Evolutionary conservation across 1,284 basidiomycete genomes (phyloP).

Genomic region (Papiliotrema terrestris): DNA sequence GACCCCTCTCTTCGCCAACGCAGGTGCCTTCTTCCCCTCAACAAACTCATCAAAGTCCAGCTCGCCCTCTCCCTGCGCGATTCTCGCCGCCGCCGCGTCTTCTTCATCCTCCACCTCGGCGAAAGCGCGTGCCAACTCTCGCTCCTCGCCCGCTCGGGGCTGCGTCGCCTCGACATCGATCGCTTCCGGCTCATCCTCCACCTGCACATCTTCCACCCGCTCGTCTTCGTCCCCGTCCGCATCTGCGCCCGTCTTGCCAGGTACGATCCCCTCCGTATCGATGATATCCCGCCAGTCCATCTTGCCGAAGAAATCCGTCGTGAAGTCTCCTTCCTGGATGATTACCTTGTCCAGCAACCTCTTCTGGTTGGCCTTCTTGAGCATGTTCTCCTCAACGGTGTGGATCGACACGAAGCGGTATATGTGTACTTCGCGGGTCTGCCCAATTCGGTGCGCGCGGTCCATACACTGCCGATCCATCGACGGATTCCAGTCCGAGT

Average conservation of each 20-base stretch:
- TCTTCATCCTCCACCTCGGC: constrained; percentile 85
- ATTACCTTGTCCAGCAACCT: constrained; percentile 85
- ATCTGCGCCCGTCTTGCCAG: constrained; percentile 8
- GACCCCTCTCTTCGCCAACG: constrained; percentile 6
- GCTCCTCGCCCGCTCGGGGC: constrained; percentile 35
- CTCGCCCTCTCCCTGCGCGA: constrained; percentile 77
- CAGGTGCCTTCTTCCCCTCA: constrained; percentile 45
- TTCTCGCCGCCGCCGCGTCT: constrained; percentile 72
- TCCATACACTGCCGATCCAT: constrained; percentile 98
- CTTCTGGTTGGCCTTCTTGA: constrained; percentile 95
- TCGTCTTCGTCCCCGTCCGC: constrained; percentile 15
- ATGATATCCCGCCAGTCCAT: constrained; percentile 84
- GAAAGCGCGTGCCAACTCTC: constrained; percentile 62
- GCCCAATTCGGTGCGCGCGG: constrained; percentile 72
- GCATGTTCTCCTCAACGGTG: constrained; percentile 94
- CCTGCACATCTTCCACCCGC: constrained; percentile 30
- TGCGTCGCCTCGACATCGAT: constrained; percentile 29
- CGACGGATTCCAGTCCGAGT: constrained; percentile 96
- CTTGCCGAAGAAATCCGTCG: constrained; percentile 54
- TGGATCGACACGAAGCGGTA: constrained; percentile 81
- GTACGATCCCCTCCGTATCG: constrained; percentile 42
- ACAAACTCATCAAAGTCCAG: constrained; percentile 74
- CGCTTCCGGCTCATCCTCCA: constrained; percentile 27
- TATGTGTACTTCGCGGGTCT: constrained; percentile 94
- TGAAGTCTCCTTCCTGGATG: constrained; percentile 89